Percentiles rank a stretch among this genome's conserved stretches.
Conservation (phyloP, 2,329 filamentous ascomycete species). For the Lojkania enalia region DNA sequence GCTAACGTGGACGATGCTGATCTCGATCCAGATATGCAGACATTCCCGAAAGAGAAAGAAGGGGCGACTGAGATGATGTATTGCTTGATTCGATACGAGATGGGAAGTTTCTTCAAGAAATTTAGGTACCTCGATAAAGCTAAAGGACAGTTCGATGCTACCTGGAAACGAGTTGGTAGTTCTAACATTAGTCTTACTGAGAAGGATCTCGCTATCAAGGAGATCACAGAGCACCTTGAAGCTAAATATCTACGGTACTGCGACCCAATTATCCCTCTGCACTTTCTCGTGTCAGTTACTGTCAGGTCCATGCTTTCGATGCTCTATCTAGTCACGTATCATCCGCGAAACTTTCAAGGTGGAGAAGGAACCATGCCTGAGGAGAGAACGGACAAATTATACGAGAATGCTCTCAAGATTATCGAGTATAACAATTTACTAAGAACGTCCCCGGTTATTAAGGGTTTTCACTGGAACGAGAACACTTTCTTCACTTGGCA, state of each 20-base stretch:
- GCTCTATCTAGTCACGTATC: slow-evolving; percentile 50
- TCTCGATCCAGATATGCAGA: slow-evolving; percentile 48
- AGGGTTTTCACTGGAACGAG: slow-evolving; percentile 52
- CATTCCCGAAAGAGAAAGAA: slow-evolving; percentile 45
- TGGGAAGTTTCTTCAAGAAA: slow-evolving; percentile 46
- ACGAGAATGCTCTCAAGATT: slow-evolving; percentile 46
- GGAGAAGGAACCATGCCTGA: slow-evolving; percentile 31
- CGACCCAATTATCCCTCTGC: slow-evolving; percentile 42
- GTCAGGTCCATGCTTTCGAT: slow-evolving; percentile 49
- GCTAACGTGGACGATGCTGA: slow-evolving; percentile 59
- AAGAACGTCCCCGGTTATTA: slow-evolving; percentile 38
- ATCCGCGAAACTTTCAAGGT: slow-evolving; percentile 46
- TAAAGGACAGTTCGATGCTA: slow-evolving; percentile 25
- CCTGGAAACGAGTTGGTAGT: slow-evolving; percentile 25
- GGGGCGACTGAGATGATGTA: slow-evolving; percentile 56
- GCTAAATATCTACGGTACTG: slow-evolving; percentile 45
- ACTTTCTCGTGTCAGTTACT: slow-evolving; percentile 51
- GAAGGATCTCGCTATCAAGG: slow-evolving; percentile 38
- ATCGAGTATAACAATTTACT: slow-evolving; percentile 47
- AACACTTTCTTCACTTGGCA: slow-evolving; percentile 57
- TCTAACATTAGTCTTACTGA: slow-evolving; percentile 19
- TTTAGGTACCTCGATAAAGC: slow-evolving; percentile 10
- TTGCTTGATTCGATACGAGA: slow-evolving; percentile 47
- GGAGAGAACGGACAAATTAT: slow-evolving; percentile 45
- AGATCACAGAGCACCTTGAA: slow-evolving; percentile 44